Percentiles rank a stretch among this genome's conserved stretches.
Evolutionary conservation across 352 stramenopile species (phyloP).

Genomic region (Hyphochytrium catenoides): DNA sequence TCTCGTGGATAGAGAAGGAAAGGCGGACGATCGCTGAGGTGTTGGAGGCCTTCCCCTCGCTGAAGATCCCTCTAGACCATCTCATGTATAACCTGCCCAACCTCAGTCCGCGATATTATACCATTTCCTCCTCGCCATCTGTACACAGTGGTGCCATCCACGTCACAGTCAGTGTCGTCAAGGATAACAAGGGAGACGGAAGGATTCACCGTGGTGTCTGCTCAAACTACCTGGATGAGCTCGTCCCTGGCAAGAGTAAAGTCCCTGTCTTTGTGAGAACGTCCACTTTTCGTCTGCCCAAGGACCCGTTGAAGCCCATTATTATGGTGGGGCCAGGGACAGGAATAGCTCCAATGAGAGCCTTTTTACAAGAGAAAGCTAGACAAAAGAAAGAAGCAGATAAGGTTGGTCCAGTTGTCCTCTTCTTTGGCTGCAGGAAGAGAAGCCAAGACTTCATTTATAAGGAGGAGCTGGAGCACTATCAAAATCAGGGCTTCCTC

Average conservation of each 20-base stretch:
- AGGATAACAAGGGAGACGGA: slow-evolving; percentile 35
- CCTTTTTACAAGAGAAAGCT: slow-evolving; percentile 80
- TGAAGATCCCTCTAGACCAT: slow-evolving; percentile 36
- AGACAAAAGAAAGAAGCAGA: slow-evolving; percentile 29
- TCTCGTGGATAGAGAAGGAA: slow-evolving; percentile 67
- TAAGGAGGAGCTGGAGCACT: slow-evolving; percentile 66
- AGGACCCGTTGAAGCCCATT: slow-evolving; percentile 61
- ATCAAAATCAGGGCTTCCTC: slow-evolving; percentile 54
- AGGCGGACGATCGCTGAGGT: slow-evolving; percentile 74
- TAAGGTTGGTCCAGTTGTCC: slow-evolving; percentile 48
- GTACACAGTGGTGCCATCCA: slow-evolving; percentile 74
- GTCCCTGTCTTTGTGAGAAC: slow-evolving; percentile 68
- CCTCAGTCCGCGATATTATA: slow-evolving; percentile 88
- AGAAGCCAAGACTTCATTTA: slow-evolving; percentile 69
- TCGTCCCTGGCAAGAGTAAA: slow-evolving; percentile 37
- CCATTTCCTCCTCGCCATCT: slow-evolving; percentile 83
- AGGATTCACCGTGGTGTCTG: slow-evolving; percentile 76
- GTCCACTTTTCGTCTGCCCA: slow-evolving; percentile 84
- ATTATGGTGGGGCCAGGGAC: slow-evolving; percentile 86
- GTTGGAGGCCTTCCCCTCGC: slow-evolving; percentile 39
- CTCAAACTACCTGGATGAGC: slow-evolving; percentile 59
- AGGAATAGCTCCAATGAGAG: slow-evolving; percentile 89
- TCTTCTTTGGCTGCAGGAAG: slow-evolving; percentile 77
- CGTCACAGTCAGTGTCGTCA: slow-evolving; percentile 78
- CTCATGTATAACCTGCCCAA: slow-evolving; percentile 75